Percentiles rank a stretch among this genome's conserved stretches.
These are phyloP conservation scores for Umbilicus rupestris DNA, from an alignment of 164 flowering plant genomes.

Conservation along the genomic window DNA sequence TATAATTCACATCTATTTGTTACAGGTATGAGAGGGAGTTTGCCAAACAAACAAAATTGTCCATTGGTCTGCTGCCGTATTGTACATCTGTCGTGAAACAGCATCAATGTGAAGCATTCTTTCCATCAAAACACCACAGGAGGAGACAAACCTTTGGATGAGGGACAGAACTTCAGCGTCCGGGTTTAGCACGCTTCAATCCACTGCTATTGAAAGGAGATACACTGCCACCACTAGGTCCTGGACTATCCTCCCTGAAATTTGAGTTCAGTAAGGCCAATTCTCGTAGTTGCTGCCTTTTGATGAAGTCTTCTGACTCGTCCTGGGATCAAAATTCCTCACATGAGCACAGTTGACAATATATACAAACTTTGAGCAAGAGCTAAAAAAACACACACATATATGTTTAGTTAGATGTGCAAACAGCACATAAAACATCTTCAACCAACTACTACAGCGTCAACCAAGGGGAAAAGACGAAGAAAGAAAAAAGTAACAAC, in stretches of 20 bases:
- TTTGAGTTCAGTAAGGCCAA: slow-evolving; percentile 81
- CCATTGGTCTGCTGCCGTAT: too few species aligned
- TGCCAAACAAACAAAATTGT: too few species aligned
- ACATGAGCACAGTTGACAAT: neutral
- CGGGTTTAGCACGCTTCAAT: slow-evolving; percentile 94
- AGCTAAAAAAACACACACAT: neutral
- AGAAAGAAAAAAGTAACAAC: too few species aligned
- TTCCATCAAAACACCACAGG: neutral
- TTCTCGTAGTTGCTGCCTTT: slow-evolving; percentile 90
- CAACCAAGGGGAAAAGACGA: too few species aligned
- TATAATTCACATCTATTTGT: too few species aligned
- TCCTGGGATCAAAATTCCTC: slow-evolving; percentile 39
- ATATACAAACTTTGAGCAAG: neutral
- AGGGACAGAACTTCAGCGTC: slow-evolving; percentile 30
- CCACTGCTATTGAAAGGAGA: slow-evolving; percentile 91
- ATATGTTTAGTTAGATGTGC: too few species aligned
- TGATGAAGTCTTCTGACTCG: slow-evolving; percentile 83
- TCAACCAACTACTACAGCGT: too few species aligned
- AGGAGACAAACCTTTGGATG: neutral
- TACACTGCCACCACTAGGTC: slow-evolving; percentile 90
- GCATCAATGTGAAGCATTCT: too few species aligned
- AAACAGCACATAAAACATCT: too few species aligned
- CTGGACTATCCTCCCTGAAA: slow-evolving; percentile 90
- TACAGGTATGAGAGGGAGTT: too few species aligned
- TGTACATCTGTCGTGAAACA: too few species aligned